A percentile compares a stretch with the other conserved stretches of the same genome.
Conservation (phyloP, 2,329 filamentous ascomycete species). For the Ascochyta fabae region DNA sequence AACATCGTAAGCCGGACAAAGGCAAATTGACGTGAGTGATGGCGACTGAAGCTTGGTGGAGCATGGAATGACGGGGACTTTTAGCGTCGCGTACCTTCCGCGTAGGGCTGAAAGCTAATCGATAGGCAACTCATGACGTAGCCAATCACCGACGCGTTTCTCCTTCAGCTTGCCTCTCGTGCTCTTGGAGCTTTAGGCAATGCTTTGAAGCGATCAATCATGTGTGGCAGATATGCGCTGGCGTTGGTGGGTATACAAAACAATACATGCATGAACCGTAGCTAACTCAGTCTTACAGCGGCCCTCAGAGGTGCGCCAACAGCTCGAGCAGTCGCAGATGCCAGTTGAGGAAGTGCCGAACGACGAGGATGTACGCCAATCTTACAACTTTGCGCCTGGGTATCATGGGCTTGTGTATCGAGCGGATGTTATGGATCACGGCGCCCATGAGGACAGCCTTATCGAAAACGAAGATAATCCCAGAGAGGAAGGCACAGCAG, state of each 20-base stretch:
- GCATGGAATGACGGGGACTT: constrained; percentile 34
- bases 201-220: constrained; percentile 45
- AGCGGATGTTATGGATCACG: constrained; percentile 70
- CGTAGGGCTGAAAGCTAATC: constrained; percentile 36
- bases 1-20: constrained; percentile 43
- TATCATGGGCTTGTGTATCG: constrained; percentile 86
- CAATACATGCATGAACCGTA: not conserved
- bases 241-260: constrained; percentile 59
- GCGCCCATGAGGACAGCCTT: constrained; percentile 46
- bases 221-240: constrained; percentile 74
- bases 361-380: constrained; percentile 74
- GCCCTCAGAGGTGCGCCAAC: constrained; percentile 75
- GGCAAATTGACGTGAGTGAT: constrained; percentile 22
- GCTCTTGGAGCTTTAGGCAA: constrained; percentile 14
- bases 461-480: constrained; percentile 2
- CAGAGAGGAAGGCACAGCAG: constrained; percentile 25
- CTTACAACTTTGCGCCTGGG: constrained; percentile 92
- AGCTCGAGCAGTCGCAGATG: constrained; percentile 77
- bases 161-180: constrained; percentile 19
- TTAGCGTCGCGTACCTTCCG: constrained; percentile 35
- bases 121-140: constrained; percentile 39
- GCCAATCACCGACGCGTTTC: constrained; percentile 34
- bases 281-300: constrained; percentile 59
- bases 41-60: constrained; percentile 22
- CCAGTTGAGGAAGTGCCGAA: constrained; percentile 72